Conservation (phyloP, 208 protist species). For the Leishmania tropica region DNA sequence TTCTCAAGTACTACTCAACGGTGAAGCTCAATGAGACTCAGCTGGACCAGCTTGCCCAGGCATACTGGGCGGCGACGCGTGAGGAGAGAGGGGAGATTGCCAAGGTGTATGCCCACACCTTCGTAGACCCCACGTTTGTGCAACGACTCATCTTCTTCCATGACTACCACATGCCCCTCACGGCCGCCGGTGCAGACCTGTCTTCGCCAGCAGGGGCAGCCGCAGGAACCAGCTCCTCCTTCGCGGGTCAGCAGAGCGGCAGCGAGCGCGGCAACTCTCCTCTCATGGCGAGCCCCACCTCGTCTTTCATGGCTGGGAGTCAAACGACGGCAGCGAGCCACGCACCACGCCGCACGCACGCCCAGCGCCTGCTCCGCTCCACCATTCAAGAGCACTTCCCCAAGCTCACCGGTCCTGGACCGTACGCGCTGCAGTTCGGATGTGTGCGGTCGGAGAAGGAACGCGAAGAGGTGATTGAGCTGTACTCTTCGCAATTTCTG, state of each 20-base stretch:
- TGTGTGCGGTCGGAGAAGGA: conserved; percentile 62
- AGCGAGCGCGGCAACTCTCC: conserved; percentile 3
- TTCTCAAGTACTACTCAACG: conserved; percentile 71
- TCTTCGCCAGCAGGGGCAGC: background rate
- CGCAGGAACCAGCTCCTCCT: background rate
- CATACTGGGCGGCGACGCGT: conserved; percentile 74
- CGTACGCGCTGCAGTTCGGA: conserved; percentile 69
- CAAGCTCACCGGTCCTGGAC: conserved; percentile 65
- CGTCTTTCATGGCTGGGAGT: conserved; percentile 16
- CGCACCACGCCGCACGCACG: conserved; percentile 50
- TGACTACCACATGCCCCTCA: conserved; percentile 32
- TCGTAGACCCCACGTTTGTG: conserved; percentile 75
- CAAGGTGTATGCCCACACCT: conserved; percentile 69
- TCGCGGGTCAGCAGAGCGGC: background rate
- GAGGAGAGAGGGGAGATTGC: conserved; percentile 75
- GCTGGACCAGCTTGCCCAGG: conserved; percentile 59
- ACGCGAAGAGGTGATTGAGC: conserved; percentile 67
- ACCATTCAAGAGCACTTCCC: conserved; percentile 83
- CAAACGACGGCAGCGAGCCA: conserved; percentile 3
- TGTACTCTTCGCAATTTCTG: conserved; percentile 86
- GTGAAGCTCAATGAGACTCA: conserved; percentile 66
- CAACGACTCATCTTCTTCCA: conserved; percentile 73
- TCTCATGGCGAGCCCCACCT: conserved; percentile 5
- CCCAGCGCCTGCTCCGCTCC: conserved; percentile 78
- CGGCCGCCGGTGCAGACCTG: background rate